Base-by-base conservation (phyloP, 2,329 filamentous ascomycete genomes). In the Macroventuria anomochaeta region DNA sequence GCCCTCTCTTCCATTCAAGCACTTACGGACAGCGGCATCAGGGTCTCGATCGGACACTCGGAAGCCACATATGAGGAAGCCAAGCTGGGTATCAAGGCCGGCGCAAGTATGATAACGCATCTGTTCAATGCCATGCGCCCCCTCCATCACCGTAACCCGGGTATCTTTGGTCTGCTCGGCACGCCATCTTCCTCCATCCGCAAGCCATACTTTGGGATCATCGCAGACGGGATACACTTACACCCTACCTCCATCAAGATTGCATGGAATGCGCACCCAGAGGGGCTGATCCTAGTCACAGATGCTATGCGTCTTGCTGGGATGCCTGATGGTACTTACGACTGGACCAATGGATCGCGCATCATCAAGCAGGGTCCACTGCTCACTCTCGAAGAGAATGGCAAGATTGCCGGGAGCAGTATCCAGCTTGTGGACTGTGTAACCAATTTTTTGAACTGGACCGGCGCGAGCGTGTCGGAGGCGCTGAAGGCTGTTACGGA, bases 51-150 rank as follows among this genome's bases (percentile, higher is more conserved):
- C 59, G 92, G 92, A 7, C 92, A 96, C 76, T 91, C 91, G 0
- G 90, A 96, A 72, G 89, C 91, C 12, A 91, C 89, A 0, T 96
- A 93, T 70, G 90, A 96, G 74, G 83, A 93, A 70, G 91, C 90
- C 1, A 85, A 88, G 3, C 76, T 79, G 4, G 89, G 90, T 17
- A 83, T 95, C 3, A 80, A 79, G n/a, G 82, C 86, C 6, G 92
- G 92, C 44, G 90, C 90, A 2, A 89, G 84, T 41, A 96, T 96
- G 90, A 89, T 96, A 62, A 96, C 92, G 0, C 92, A 96, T 69
- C 81, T 96, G 1, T 96, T 96, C 84, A 96, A 96, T 72, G 92
- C 92, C 21, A 96, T 96, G 92, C 84, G 87, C 0, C 91, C 91
- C 12, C 85, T 96, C 43, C 90, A 95, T 73, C 91, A 97, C 79